Conservation (phyloP, 495 filamentous ascomycete genomes). For the Talaromyces adpressus region DNA sequence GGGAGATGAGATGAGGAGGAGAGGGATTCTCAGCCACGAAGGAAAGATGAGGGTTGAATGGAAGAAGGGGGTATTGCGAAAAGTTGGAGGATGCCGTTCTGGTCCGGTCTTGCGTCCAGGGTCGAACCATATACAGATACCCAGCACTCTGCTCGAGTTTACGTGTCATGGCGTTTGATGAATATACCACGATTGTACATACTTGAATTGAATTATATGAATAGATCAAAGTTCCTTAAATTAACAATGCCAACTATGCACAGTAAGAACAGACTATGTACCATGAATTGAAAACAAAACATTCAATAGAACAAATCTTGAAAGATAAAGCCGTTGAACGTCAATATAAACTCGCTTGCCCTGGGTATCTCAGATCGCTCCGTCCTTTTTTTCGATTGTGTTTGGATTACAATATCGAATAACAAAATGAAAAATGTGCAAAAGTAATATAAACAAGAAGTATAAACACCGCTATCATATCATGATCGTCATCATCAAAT, state of each 20-base stretch:
- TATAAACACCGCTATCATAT: not conserved
- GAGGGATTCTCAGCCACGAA: no score
- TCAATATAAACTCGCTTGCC: constrained; percentile 2
- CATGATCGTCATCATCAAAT: constrained; percentile 4
- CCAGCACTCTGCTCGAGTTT: not conserved
- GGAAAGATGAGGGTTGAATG: not conserved
- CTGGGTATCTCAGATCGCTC: constrained; percentile 3
- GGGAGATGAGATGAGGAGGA: no score
- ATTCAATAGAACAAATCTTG: not conserved
- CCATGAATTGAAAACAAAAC: not conserved
- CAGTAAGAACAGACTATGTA: not conserved
- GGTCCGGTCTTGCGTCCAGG: not conserved
- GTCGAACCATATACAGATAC: not conserved
- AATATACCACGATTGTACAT: not conserved
- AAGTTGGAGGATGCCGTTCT: no score
- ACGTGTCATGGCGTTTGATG: not conserved
- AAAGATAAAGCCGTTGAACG: not conserved
- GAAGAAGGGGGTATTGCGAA: not conserved
- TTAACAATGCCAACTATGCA: not conserved
- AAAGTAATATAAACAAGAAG: not conserved
- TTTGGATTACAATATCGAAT: constrained; percentile 10
- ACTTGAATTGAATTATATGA: not conserved
- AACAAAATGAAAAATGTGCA: constrained; percentile 8
- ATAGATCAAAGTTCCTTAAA: not conserved
- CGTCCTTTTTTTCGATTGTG: not conserved